These are phyloP conservation scores for Agrocybe pediades DNA, from an alignment of 768 basidiomycete genomes.

Conservation along the genomic window DNA sequence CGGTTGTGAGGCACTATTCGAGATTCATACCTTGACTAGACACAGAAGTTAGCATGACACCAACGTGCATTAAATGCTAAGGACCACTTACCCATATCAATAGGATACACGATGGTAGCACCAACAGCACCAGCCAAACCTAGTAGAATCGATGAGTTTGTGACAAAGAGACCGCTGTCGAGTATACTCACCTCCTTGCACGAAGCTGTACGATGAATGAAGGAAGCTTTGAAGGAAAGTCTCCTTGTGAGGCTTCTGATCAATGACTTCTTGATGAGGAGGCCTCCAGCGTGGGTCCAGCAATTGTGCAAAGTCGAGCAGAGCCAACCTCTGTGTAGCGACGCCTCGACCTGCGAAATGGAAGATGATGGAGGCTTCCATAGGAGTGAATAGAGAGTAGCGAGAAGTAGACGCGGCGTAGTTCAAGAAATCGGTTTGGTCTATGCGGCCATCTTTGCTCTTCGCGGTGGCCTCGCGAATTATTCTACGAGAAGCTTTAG, in stretches of 20 bases:
- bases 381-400: slow-evolving; percentile 94
- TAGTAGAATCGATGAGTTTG: slow-evolving; percentile 26
- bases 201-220: slow-evolving; percentile 84
- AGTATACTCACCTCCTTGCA: slow-evolving; percentile 64
- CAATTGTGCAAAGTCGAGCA: slow-evolving; percentile 91
- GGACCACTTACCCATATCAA: slow-evolving; percentile 75
- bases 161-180: background rate
- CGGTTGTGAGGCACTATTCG: too few relatives aligned
- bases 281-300: slow-evolving; percentile 88
- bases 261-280: slow-evolving; percentile 56
- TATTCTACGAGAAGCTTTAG: slow-evolving; percentile 47
- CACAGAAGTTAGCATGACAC: slow-evolving; percentile 12
- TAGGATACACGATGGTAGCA: slow-evolving; percentile 97
- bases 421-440: slow-evolving; percentile 93
- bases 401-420: slow-evolving; percentile 84
- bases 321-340: slow-evolving; percentile 67
- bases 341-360: slow-evolving; percentile 92
- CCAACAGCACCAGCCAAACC: slow-evolving; percentile 93
- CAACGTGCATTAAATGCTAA: background rate
- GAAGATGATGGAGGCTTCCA: slow-evolving; percentile 98
- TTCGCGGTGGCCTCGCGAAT: slow-evolving; percentile 88
- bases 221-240: slow-evolving; percentile 59
- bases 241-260: slow-evolving; percentile 26
- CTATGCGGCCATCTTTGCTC: slow-evolving; percentile 94
- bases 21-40: slow-evolving; percentile 73